phyloP scores from a whole-genome alignment of 2,329 filamentous ascomycete species.

The Sordariomycetes sp. region DNA sequence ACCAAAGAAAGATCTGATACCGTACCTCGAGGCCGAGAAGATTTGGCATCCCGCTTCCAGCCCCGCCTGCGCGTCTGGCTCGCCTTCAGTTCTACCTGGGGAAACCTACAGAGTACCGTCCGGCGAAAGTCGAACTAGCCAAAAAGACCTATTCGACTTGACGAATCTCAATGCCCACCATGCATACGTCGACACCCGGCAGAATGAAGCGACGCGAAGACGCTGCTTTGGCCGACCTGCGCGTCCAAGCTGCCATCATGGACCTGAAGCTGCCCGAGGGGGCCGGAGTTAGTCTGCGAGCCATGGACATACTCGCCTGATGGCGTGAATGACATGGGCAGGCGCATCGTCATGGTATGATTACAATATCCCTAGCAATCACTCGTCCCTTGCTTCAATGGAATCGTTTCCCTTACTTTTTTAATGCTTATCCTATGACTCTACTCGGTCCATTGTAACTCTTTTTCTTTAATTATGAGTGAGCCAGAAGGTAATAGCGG shows the following conservation, averaged over 20 bases:
- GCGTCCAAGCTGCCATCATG: conserved; percentile 27
- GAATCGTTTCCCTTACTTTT: not conserved
- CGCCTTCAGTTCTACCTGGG: conserved; percentile 20
- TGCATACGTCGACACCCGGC: conserved; percentile 28
- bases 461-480: no score
- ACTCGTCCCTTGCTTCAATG: not conserved
- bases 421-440: conserved; percentile 24
- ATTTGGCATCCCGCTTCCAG: conserved; percentile 5
- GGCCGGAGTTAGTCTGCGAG: conserved; percentile 31
- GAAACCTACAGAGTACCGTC: no score
- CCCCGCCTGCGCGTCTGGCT: conserved; percentile 20
- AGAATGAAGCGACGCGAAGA: conserved; percentile 33
- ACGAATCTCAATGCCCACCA: conserved; percentile 24
- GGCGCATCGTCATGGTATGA: conserved; percentile 32
- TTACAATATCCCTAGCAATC: not conserved
- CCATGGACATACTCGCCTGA: conserved; percentile 43
- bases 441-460: no score
- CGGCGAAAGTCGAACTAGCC: no score
- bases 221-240: conserved; percentile 26
- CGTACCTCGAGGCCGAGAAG: conserved; percentile 28
- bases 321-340: conserved; percentile 34
- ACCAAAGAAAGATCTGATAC: conserved; percentile 28
- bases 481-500: no score
- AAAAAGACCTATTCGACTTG: conserved; percentile 16
- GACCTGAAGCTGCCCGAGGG: conserved; percentile 27